These are phyloP conservation scores for Starmerella lactis-condensi DNA, from an alignment of 805 yeast genomes.

Conservation along the genomic window DNA sequence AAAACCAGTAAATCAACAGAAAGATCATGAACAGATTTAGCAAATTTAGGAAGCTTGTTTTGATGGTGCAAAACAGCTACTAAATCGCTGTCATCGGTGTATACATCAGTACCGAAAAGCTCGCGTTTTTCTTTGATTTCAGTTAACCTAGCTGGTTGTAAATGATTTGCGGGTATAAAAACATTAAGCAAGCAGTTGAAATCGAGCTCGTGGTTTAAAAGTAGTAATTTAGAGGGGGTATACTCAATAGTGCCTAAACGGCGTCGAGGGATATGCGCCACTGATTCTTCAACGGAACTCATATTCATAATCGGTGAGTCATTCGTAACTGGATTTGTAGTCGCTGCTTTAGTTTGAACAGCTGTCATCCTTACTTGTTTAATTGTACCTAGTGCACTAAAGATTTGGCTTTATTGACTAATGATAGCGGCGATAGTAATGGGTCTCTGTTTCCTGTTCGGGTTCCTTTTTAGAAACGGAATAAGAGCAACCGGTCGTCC, in stretches of 20 bases:
- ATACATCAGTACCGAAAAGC: slow-evolving; percentile 85
- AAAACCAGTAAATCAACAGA: slow-evolving; percentile 42
- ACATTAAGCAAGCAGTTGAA: slow-evolving; percentile 32
- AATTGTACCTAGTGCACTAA: too few species aligned
- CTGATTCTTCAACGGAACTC: slow-evolving; percentile 25
- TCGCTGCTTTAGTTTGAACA: not conserved
- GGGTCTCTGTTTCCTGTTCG: too few species aligned
- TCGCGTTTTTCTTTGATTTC: slow-evolving; percentile 29
- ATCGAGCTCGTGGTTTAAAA: slow-evolving; percentile 19
- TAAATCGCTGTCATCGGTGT: slow-evolving; percentile 85
- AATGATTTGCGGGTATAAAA: slow-evolving; percentile 33
- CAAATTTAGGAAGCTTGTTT: slow-evolving; percentile 34
- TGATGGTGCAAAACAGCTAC: slow-evolving; percentile 55
- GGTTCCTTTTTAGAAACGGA: not conserved
- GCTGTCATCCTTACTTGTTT: too few species aligned
- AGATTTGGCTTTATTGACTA: too few species aligned
- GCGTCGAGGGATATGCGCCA: slow-evolving; percentile 28
- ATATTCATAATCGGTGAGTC: slow-evolving; percentile 5
- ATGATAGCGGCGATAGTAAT: too few species aligned
- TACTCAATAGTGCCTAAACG: slow-evolving; percentile 42
- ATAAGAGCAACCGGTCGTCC: slow-evolving; percentile 4
- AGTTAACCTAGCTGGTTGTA: slow-evolving; percentile 20
- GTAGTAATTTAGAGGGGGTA: slow-evolving; percentile 15
- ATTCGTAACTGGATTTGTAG: slow-evolving; percentile 18
- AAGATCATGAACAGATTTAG: slow-evolving; percentile 29